These are phyloP conservation scores for Rheum nobile DNA, from an alignment of 148 eudicot species.

Conservation along the genomic window DNA sequence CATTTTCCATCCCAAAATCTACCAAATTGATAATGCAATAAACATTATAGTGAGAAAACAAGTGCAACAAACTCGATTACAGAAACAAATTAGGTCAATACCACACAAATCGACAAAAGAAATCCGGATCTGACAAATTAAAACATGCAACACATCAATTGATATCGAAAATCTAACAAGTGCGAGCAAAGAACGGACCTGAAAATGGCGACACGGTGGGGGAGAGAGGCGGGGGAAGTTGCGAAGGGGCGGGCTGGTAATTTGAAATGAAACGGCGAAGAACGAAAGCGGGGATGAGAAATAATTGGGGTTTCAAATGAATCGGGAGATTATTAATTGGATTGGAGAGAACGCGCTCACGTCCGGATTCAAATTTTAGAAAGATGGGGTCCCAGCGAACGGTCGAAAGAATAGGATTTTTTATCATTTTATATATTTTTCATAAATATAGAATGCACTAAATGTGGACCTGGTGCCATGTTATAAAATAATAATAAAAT, in stretches of 20 bases:
- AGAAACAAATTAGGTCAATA: background rate
- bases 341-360: conserved; percentile 7
- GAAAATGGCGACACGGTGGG: background rate
- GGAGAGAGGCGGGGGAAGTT: background rate
- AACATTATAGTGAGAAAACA: background rate
- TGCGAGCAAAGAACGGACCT: background rate
- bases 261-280: conserved; percentile 4
- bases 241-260: background rate
- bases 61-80: background rate
- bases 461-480: too few relatives aligned
- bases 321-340: background rate
- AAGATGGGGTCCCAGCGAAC: background rate
- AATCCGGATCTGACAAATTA: background rate
- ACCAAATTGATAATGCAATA: background rate
- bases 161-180: background rate
- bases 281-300: background rate
- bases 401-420: background rate
- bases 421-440: background rate
- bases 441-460: background rate
- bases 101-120: background rate
- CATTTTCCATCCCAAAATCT: conserved; percentile 25
- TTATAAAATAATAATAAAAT: background rate
- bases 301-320: background rate
- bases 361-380: conserved; percentile 11
- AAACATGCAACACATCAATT: background rate